These are phyloP conservation scores for Physcia stellaris DNA, from an alignment of 495 filamentous ascomycete species.

Conservation along the genomic window DNA sequence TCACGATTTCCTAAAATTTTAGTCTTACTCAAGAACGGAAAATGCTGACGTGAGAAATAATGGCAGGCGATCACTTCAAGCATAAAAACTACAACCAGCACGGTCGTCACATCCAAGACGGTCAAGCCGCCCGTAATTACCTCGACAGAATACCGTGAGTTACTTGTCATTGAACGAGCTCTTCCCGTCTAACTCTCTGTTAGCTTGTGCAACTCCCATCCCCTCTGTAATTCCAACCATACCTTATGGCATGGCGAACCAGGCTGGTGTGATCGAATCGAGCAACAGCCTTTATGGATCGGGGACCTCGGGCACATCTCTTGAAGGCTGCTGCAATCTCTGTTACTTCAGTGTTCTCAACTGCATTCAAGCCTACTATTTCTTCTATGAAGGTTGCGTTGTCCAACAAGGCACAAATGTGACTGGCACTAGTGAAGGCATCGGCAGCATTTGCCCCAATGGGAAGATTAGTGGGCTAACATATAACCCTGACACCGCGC, in stretches of 20 bases:
- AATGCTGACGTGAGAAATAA: too few relatives aligned
- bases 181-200: background rate
- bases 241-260: background rate
- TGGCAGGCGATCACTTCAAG: too few relatives aligned
- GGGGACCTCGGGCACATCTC: slow-evolving; percentile 3
- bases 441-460: slow-evolving; percentile 8
- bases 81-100: background rate
- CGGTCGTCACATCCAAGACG: background rate
- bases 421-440: slow-evolving; percentile 4
- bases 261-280: background rate
- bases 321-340: slow-evolving; percentile 13
- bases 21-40: too few relatives aligned
- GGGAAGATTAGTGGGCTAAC: slow-evolving; percentile 10
- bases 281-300: slow-evolving; percentile 6
- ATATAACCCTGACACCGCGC: slow-evolving; percentile 7
- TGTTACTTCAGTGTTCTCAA: slow-evolving; percentile 14
- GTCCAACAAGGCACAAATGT: slow-evolving; percentile 5
- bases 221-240: background rate
- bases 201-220: slow-evolving; percentile 3
- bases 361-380: slow-evolving; percentile 14
- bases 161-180: background rate
- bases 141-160: slow-evolving; percentile 3
- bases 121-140: background rate
- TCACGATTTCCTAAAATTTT: too few relatives aligned
- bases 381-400: slow-evolving; percentile 15